Evolutionary conservation across 1,139 yeast genomes (phyloP), one percentile per base, ranked within the genome.

Genomic region (Suhomyces bokatorum): DNA sequence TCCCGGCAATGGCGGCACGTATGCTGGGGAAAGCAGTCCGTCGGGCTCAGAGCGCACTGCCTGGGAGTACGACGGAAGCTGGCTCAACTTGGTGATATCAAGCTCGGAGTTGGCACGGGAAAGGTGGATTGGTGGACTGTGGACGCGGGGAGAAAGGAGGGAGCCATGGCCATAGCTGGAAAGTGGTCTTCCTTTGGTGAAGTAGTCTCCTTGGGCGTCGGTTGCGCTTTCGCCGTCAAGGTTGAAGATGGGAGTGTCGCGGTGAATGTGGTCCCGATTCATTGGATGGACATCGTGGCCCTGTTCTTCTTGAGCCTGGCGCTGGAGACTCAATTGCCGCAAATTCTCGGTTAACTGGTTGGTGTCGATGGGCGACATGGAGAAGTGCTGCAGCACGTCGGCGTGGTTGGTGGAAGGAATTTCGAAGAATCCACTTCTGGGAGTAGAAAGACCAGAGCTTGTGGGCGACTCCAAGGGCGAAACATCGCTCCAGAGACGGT

Each of bases 51-150:
- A 63, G 53, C 73, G 75, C 60, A 84, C 67, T 0, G 98, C 97
- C 37, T 88, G 84, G 9, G 77, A 77, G 63, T 91, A 91, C 0
- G 96, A 81, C 0, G 98, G 98, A 3, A 90, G 96, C 46, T 80
- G 69, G 13, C 85, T 81, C 52, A 90, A 60, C 35, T 37, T 54
- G 13, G 53, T 58, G 35, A 47, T 54, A 38, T 48, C 57, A 28
- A 50, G 44, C 42, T 67, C 75, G 0, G 90, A 83, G 37, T 75
- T 76, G 1, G 72, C 80, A 44, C 91, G 69, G 1, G 90, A 83
- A 40, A 83, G 61, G 56, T 85, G 83, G 12, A 64, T 56, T 1
- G 24, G 24, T 6, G 88, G 87, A 1, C 87, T 71, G 9, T 58
- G 44, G 4, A 67, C 52, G 8, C 77, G 73, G 16, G 79, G 66